These are phyloP conservation scores for Trichosporon sp. DNA, from an alignment of 1,284 basidiomycete genomes.

Conservation along the genomic window DNA sequence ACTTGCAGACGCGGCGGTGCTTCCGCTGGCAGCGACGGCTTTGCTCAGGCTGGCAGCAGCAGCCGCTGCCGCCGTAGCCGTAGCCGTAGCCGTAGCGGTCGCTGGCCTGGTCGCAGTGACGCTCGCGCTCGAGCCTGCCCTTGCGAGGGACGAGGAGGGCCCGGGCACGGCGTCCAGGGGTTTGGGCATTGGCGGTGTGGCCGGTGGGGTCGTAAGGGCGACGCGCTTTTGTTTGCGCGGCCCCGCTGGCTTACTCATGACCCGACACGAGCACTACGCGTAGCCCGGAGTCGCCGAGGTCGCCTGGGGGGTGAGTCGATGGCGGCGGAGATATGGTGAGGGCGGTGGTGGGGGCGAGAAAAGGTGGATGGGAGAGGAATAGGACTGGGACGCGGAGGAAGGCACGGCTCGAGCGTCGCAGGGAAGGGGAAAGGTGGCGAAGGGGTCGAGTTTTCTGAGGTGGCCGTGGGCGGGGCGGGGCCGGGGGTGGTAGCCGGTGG, in stretches of 20 bases:
- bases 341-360: background rate
- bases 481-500: background rate
- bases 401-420: background rate
- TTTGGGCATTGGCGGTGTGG: slow-evolving; percentile 3
- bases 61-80: background rate
- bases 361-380: background rate
- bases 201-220: slow-evolving; percentile 2
- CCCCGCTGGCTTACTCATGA: slow-evolving; percentile 5
- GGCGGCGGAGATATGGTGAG: background rate
- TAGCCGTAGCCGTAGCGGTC: background rate
- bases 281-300: background rate
- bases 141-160: slow-evolving; percentile 8
- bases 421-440: background rate
- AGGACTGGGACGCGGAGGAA: background rate
- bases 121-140: slow-evolving; percentile 19
- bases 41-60: background rate
- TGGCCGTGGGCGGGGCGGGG: background rate
- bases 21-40: background rate
- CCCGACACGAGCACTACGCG: slow-evolving; percentile 4
- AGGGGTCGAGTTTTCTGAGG: background rate
- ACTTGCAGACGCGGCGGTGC: background rate
- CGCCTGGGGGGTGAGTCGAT: background rate
- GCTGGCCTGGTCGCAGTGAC: background rate
- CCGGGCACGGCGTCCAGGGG: slow-evolving; percentile 12
- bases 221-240: slow-evolving; percentile 3